A percentile compares a stretch with the other conserved stretches of the same genome.
Conservation (phyloP, 192 early-diverging fungal genomes). For the Coemansia sp. region DNA sequence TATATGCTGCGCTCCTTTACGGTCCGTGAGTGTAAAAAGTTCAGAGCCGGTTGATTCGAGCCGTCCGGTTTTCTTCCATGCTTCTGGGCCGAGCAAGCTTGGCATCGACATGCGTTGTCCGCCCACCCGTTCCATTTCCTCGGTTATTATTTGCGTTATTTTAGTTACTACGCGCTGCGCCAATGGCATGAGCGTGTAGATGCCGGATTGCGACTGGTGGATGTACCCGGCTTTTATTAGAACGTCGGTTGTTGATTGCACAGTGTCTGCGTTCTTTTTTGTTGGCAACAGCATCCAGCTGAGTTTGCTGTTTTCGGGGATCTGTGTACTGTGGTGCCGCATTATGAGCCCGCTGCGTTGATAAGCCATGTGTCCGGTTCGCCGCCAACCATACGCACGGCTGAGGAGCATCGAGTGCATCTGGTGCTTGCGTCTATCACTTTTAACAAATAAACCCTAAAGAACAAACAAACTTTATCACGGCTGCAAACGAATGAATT, state of each 20-base stretch:
- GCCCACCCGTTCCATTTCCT: constrained; percentile 74
- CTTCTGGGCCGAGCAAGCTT: constrained; percentile 61
- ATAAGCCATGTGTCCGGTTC: too few species aligned
- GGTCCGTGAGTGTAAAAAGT: constrained; percentile 80
- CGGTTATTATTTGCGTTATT: constrained; percentile 76
- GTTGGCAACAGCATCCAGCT: constrained; percentile 54
- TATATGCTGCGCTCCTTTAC: constrained; percentile 66
- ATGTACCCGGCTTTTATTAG: constrained; percentile 53
- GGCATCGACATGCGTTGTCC: constrained; percentile 77
- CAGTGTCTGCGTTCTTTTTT: constrained; percentile 18
- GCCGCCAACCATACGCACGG: too few species aligned
- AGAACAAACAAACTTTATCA: too few species aligned
- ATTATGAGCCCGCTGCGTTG: too few species aligned
- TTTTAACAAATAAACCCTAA: too few species aligned
- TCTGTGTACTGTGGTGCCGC: constrained; percentile 7
- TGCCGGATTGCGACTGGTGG: constrained; percentile 80
- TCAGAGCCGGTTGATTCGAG: constrained; percentile 68
- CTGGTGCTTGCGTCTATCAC: too few species aligned
- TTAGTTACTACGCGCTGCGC: constrained; percentile 74
- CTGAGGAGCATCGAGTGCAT: too few species aligned
- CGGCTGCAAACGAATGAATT: too few species aligned
- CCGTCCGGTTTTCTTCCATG: constrained; percentile 79
- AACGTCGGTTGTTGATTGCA: constrained; percentile 21
- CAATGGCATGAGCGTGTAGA: constrained; percentile 81
- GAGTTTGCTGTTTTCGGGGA: constrained; percentile 31